Evolutionary conservation across 23 red algal genomes (phyloP), one percentile per base, ranked within the genome.

Genomic region (Gracilaria gracilis): DNA sequence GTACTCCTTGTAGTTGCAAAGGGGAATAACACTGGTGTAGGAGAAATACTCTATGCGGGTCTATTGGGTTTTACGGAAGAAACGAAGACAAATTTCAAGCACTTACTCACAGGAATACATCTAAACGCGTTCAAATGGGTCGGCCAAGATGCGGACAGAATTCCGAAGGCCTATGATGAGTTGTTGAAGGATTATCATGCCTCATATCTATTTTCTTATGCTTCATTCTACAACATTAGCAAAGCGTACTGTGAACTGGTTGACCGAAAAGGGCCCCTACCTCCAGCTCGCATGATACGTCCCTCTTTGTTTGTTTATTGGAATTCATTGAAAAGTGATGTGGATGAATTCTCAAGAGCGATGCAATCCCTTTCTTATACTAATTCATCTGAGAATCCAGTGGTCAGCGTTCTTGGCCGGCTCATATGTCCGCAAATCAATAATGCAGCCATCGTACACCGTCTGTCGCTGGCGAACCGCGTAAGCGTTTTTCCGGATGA

Each of bases 251-350:
- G 36, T 0, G 17, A 9, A 42, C 54, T 82, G 2, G 48, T 38
- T 62, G 19, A 1, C 8, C 1, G 5, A 1, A 1, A 34, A 1
- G 79, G 79, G 23, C 36, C 38, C 16, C 55, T 64, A 14, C 79
- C 79, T 39, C 79, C 79, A 24, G 13, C 79, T 27, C 79, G 46
- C 1, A 64, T 82, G 79, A 82, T 82, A 40, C 53, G 9, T 38
- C 79, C 79, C 0, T 65, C 79, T 6, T 21, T 37, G 4, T 65
- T 82, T 0, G 79, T 82, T 5, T 82, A 64, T 25, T 82, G 79
- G 79, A 82, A 64, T 36, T 39, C 39, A 20, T 38, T 82, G 4
- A 82, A 82, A 17, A 55, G 54, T 5, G 54, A 28, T 19, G 54
- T 64, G 0, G 79, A 82, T n/a, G 50, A 82, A 55, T 82, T 62